These are phyloP conservation scores for Phytophthora fragariaefolia DNA, from an alignment of 352 stramenopile species.

Conservation along the genomic window DNA sequence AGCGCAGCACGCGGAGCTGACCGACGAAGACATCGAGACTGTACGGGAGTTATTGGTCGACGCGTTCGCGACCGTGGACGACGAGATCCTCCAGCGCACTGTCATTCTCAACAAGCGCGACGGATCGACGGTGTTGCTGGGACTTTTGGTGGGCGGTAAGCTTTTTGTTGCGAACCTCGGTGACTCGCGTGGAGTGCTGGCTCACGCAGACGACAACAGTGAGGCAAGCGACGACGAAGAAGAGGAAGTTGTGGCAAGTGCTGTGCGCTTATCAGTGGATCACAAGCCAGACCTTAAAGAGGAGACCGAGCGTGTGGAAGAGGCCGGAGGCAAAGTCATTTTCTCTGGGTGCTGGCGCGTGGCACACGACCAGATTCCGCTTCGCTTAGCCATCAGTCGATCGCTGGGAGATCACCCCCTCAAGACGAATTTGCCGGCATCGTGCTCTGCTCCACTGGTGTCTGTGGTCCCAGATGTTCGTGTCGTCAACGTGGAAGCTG, in stretches of 20 bases:
- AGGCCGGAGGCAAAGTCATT: slow-evolving; percentile 78
- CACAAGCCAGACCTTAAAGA: slow-evolving; percentile 78
- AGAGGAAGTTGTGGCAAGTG: slow-evolving; percentile 25
- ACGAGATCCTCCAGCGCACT: slow-evolving; percentile 75
- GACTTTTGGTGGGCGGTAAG: slow-evolving; percentile 70
- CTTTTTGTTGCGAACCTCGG: slow-evolving; percentile 82
- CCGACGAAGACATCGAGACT: slow-evolving; percentile 52
- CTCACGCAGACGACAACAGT: slow-evolving; percentile 35
- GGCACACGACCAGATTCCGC: slow-evolving; percentile 71
- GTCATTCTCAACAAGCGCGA: slow-evolving; percentile 75
- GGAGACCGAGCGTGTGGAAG: slow-evolving; percentile 65
- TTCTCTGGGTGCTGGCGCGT: slow-evolving; percentile 87
- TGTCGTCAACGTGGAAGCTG: slow-evolving; percentile 64
- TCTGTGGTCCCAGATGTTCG: slow-evolving; percentile 76
- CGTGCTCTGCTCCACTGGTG: slow-evolving; percentile 69
- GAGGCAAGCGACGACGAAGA: slow-evolving; percentile 28
- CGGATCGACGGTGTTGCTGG: slow-evolving; percentile 77
- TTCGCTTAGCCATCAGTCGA: slow-evolving; percentile 79
- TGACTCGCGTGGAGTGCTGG: slow-evolving; percentile 74
- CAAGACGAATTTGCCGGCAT: slow-evolving; percentile 67
- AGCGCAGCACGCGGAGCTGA: slow-evolving; percentile 37
- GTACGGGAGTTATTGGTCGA: slow-evolving; percentile 62
- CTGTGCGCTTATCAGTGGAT: slow-evolving; percentile 74
- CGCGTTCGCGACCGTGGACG: slow-evolving; percentile 67
- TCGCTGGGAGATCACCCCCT: slow-evolving; percentile 83